phyloP scores from a whole-genome alignment of 352 stramenopile genomes.

The Phytophthora fragariaefolia region DNA sequence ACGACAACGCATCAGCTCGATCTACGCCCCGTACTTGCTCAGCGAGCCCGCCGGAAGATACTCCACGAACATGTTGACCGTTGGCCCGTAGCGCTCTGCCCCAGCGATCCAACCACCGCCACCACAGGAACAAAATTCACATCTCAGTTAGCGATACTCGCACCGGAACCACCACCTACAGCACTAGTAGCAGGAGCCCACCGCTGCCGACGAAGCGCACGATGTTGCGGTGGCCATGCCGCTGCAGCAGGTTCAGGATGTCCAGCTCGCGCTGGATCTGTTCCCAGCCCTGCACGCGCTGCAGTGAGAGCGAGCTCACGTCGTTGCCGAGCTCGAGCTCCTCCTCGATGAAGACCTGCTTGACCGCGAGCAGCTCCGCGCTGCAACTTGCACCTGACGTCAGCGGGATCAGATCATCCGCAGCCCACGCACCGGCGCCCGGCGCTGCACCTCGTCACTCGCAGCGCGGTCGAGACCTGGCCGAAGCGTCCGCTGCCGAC shows the following conservation, averaged over 20 bases:
- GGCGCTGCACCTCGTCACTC: slow-evolving; percentile 55
- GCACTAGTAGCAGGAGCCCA: slow-evolving; percentile 26
- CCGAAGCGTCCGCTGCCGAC: slow-evolving; percentile 79
- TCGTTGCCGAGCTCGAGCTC: slow-evolving; percentile 75
- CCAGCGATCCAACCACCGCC: too few species aligned
- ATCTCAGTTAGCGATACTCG: not conserved
- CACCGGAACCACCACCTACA: not conserved
- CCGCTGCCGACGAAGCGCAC: slow-evolving; percentile 66
- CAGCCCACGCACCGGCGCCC: slow-evolving; percentile 1
- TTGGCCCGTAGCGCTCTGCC: slow-evolving; percentile 57
- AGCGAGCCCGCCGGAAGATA: slow-evolving; percentile 85
- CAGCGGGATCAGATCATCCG: slow-evolving; percentile 13
- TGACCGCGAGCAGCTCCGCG: slow-evolving; percentile 86
- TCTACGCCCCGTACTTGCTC: slow-evolving; percentile 46
- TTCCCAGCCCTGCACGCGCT: slow-evolving; percentile 54
- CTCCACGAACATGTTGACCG: slow-evolving; percentile 87
- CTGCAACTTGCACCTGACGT: slow-evolving; percentile 33
- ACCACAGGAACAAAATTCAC: too few species aligned
- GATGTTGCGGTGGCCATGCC: slow-evolving; percentile 56
- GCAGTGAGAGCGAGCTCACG: slow-evolving; percentile 62
- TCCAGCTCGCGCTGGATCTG: slow-evolving; percentile 69
- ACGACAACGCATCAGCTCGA: too few species aligned
- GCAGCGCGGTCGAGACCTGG: slow-evolving; percentile 72
- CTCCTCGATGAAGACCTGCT: slow-evolving; percentile 88
- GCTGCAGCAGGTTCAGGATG: slow-evolving; percentile 51